A percentile compares a stretch with the other conserved stretches of the same genome.
Evolutionary conservation across 306 rosid species (phyloP).

Genomic region (Gillenia trifoliata): DNA sequence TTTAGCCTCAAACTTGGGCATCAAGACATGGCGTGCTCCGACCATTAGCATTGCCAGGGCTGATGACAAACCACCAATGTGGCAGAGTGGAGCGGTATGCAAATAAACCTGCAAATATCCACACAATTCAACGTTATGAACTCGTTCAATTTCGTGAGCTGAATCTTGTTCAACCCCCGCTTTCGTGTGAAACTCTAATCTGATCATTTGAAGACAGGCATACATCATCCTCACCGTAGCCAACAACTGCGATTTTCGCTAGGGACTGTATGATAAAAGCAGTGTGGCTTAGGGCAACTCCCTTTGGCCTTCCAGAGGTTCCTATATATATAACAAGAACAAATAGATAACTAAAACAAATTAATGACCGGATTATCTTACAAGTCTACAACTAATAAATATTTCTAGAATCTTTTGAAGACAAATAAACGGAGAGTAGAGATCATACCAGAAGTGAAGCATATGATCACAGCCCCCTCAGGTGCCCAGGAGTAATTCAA

Average conservation of each 20-base stretch:
- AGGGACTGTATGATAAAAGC: constrained; percentile 70
- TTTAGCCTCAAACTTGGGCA: constrained; percentile 68
- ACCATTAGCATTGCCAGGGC: constrained; percentile 77
- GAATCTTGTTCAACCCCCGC: not conserved
- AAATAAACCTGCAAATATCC: constrained; percentile 61
- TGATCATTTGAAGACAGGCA: constrained; percentile 19
- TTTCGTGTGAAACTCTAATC: not conserved
- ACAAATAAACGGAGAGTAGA: not conserved
- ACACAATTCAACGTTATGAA: not conserved
- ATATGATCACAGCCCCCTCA: constrained; percentile 56
- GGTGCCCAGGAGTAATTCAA: constrained; percentile 60
- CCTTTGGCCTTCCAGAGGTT: constrained; percentile 90
- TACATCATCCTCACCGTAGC: constrained; percentile 85
- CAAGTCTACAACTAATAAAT: not conserved
- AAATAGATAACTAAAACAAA: constrained; percentile 14
- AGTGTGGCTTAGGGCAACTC: constrained; percentile 72
- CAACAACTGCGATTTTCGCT: constrained; percentile 74
- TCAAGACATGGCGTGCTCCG: constrained; percentile 78
- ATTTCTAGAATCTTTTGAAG: not conserved
- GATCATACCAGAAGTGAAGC: constrained; percentile 83
- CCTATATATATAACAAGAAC: constrained; percentile 40
- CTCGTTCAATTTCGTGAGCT: constrained; percentile 2
- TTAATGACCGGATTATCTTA: not conserved
- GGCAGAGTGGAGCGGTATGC: constrained; percentile 90
- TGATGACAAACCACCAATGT: constrained; percentile 86